A percentile compares a stretch with the other conserved stretches of the same genome.
These are phyloP conservation scores for Globisporangium canariense DNA, from an alignment of 352 stramenopile species.

Conservation along the genomic window DNA sequence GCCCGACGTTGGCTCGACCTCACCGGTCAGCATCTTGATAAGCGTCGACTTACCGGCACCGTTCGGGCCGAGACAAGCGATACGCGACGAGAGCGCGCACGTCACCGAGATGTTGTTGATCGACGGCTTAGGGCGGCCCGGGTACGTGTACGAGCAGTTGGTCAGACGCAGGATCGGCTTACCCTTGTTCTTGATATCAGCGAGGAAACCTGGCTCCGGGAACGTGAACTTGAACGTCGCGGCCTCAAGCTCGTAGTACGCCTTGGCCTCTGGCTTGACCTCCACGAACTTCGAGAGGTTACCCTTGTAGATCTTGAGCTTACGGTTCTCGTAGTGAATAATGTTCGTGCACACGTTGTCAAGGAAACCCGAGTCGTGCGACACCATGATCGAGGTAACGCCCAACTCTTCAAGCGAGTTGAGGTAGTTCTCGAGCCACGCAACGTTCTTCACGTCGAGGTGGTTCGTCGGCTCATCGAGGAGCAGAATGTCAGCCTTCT, in stretches of 20 bases:
- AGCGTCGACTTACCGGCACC: slow-evolving; percentile 95
- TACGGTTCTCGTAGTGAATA: slow-evolving; percentile 95
- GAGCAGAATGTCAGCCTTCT: slow-evolving; percentile 95
- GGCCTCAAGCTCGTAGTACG: slow-evolving; percentile 86
- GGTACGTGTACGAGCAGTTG: slow-evolving; percentile 85
- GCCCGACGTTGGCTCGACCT: slow-evolving; percentile 70
- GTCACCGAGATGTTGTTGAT: slow-evolving; percentile 84
- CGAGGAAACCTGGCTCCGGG: slow-evolving; percentile 85
- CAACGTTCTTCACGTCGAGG: slow-evolving; percentile 91
- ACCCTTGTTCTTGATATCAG: slow-evolving; percentile 90
- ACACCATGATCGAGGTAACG: slow-evolving; percentile 93
- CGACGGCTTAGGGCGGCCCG: slow-evolving; percentile 68
- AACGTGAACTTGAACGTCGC: slow-evolving; percentile 87
- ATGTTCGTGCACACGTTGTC: slow-evolving; percentile 98
- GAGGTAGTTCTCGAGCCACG: slow-evolving; percentile 93
- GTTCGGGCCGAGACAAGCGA: slow-evolving; percentile 86
- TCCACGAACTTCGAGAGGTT: slow-evolving; percentile 86
- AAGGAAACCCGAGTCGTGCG: slow-evolving; percentile 96
- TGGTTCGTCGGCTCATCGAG: slow-evolving; percentile 96
- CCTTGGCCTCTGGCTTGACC: slow-evolving; percentile 84
- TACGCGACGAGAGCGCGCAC: slow-evolving; percentile 76
- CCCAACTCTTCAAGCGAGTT: slow-evolving; percentile 63
- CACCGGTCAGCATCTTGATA: slow-evolving; percentile 92
- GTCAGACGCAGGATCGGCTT: slow-evolving; percentile 89
- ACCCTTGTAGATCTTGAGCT: slow-evolving; percentile 88